A percentile compares a stretch with the other conserved stretches of the same genome.
These are phyloP conservation scores for Ophiobolus disseminans DNA, from an alignment of 2,329 filamentous ascomycete species.

Conservation along the genomic window DNA sequence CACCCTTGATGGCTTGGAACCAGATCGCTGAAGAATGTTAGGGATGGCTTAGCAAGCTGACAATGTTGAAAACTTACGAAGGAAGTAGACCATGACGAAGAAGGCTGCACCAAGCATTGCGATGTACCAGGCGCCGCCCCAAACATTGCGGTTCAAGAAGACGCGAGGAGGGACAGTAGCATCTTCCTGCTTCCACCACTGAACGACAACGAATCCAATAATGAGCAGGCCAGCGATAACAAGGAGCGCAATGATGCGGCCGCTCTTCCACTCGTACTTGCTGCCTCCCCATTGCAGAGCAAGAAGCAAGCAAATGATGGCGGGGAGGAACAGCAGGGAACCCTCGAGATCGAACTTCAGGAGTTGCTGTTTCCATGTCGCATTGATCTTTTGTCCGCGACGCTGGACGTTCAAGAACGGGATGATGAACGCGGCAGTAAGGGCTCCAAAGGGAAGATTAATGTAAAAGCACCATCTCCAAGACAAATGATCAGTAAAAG, in stretches of 20 bases:
- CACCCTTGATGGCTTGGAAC: slow-evolving; percentile 60
- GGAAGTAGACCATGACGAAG: slow-evolving; percentile 55
- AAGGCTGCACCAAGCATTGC: slow-evolving; percentile 53
- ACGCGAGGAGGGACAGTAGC: slow-evolving; percentile 57
- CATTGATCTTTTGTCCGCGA: slow-evolving; percentile 41
- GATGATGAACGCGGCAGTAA: slow-evolving; percentile 52
- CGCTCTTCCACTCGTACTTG: slow-evolving; percentile 55
- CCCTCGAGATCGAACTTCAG: slow-evolving; percentile 58
- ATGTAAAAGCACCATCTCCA: slow-evolving; percentile 57
- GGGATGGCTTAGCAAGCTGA: neutral
- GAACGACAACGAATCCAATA: slow-evolving; percentile 51
- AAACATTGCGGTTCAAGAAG: slow-evolving; percentile 55
- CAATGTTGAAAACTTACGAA: slow-evolving; percentile 30
- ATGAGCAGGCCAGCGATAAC: slow-evolving; percentile 55
- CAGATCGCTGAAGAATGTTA: slow-evolving; percentile 48
- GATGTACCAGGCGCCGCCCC: slow-evolving; percentile 51
- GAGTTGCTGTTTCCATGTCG: slow-evolving; percentile 48
- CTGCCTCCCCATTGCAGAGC: slow-evolving; percentile 60
- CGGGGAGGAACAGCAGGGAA: slow-evolving; percentile 53
- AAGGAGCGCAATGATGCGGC: slow-evolving; percentile 56
- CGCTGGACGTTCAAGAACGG: slow-evolving; percentile 48
- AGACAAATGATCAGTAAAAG: slow-evolving; percentile 54
- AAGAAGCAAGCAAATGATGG: slow-evolving; percentile 57
- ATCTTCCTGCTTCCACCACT: slow-evolving; percentile 53
- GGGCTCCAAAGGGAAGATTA: slow-evolving; percentile 60